Base-by-base conservation (phyloP, 1,139 yeast genomes). In the Blastobotrys indianensis region DNA sequence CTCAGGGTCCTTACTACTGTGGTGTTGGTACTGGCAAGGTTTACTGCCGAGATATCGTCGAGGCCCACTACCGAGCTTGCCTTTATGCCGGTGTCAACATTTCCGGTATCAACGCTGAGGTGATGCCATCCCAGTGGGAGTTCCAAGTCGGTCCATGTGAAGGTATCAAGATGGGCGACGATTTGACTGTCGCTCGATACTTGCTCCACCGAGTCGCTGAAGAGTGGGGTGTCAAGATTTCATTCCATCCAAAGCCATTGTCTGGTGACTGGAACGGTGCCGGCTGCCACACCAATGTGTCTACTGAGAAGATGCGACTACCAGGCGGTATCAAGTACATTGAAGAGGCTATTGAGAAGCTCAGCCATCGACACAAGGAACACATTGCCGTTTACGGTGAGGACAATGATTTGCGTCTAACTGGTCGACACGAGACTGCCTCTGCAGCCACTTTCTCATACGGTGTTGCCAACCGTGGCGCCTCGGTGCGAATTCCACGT, bases 111-210 rank as follows among this genome's bases (percentile, higher is more conserved):
- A 92, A 92, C 70, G 98, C 98, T 60, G 98, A 92, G 77, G 98
- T 92, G 57, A 92, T 92, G 97, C 98, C 98, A 50, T 87, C 97
- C 51, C 98, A 92, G 79, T 92, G 98, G 98, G 98, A 92, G 76
- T 92, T 85, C 85, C 98, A 92, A 77, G 97, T 92, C 60, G 98
- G 98, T 65, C 98, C 98, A 55, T 87, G 97, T 73, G 79, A 72
- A 55, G 98, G 98, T 65, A 90, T 92, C 68, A 69, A 73, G 60
- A 90, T 92, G 97, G 98, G 97, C 69, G 98, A 92, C 70, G 82
- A 92, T 70, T 79, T 92, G 68, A 90, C 97, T 92, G 79, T 90
- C 63, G 94, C 97, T 54, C 83, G 98, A 73, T 92, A 86, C 71
- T 76, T 92, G 62, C 76, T 92, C 66, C 82, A 80, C 72, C 84